Conservation (phyloP, 805 yeast species). For the Saturnispora serradocipensis region DNA sequence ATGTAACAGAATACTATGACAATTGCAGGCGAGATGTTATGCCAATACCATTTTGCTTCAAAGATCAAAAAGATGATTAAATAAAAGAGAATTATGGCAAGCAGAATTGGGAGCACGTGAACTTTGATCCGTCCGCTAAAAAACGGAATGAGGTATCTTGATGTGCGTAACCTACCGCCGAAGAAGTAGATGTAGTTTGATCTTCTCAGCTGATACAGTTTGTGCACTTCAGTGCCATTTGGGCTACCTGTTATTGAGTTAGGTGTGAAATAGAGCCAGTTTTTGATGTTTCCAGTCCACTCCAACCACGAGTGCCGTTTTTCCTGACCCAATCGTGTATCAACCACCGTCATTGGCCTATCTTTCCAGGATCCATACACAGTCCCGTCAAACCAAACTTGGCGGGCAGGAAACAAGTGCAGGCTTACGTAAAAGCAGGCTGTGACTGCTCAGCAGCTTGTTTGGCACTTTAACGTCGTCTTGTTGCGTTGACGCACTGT, state of each 20-base stretch:
- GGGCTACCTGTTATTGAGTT: constrained; percentile 36
- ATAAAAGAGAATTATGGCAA: constrained; percentile 21
- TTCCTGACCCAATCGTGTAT: neutral
- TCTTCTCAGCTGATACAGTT: constrained; percentile 11
- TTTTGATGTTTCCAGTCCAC: neutral
- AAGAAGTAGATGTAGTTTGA: constrained; percentile 41
- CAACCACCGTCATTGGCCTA: neutral
- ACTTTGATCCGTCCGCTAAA: constrained; percentile 1
- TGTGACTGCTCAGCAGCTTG: too few species aligned
- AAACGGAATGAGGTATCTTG: constrained; percentile 18
- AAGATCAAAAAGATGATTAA: constrained; percentile 46
- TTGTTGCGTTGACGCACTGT: too few species aligned
- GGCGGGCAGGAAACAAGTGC: too few species aligned
- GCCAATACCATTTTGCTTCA: constrained; percentile 49
- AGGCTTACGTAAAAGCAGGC: too few species aligned
- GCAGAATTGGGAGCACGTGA: constrained; percentile 11
- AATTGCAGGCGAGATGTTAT: constrained; percentile 42
- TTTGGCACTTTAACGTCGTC: too few species aligned
- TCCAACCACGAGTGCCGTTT: neutral
- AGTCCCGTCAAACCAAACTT: neutral
- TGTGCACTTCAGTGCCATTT: neutral
- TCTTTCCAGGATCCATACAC: neutral
- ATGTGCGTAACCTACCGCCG: constrained; percentile 55
- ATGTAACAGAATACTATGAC: constrained; percentile 51
- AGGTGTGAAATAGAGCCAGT: neutral